Percentiles rank a stretch among this genome's conserved stretches.
Conservation (phyloP, 169 alveolate genomes). For the Babesia sp. region DNA sequence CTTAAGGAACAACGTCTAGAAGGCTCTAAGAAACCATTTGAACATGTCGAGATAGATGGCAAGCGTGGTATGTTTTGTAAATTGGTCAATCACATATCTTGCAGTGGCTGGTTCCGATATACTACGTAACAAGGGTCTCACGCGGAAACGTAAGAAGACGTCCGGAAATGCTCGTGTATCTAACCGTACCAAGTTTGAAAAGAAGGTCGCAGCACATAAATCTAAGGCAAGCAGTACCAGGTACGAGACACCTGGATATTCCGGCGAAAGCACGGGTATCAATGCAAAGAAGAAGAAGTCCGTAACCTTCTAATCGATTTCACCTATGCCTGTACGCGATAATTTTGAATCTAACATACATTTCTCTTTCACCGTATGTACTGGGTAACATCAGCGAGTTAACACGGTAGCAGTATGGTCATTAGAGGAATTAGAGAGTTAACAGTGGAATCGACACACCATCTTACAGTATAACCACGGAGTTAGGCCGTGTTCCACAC, state of each 20-base stretch:
- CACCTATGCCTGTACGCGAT: no score
- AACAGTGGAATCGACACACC: no score
- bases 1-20: conserved; percentile 9
- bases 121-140: conserved; percentile 87
- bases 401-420: no score
- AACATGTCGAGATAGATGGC: conserved; percentile 29
- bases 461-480: no score
- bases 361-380: no score
- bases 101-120: conserved; percentile 76
- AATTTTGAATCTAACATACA: no score
- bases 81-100: neutral
- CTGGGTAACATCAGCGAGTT: no score
- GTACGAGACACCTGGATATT: conserved; percentile 73
- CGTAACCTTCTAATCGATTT: conserved; percentile 54
- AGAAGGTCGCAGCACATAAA: conserved; percentile 76
- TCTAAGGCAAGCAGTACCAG: conserved; percentile 70
- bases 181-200: conserved; percentile 85
- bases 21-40: conserved; percentile 6
- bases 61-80: conserved; percentile 41
- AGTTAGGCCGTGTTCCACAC: no score
- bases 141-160: conserved; percentile 89
- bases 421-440: no score
- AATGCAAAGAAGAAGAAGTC: conserved; percentile 82
- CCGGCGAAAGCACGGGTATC: conserved; percentile 85
- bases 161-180: conserved; percentile 92